Percentiles rank a stretch among this genome's conserved stretches.
phyloP scores from a whole-genome alignment of 805 yeast species.

The Starmerella geochares region DNA sequence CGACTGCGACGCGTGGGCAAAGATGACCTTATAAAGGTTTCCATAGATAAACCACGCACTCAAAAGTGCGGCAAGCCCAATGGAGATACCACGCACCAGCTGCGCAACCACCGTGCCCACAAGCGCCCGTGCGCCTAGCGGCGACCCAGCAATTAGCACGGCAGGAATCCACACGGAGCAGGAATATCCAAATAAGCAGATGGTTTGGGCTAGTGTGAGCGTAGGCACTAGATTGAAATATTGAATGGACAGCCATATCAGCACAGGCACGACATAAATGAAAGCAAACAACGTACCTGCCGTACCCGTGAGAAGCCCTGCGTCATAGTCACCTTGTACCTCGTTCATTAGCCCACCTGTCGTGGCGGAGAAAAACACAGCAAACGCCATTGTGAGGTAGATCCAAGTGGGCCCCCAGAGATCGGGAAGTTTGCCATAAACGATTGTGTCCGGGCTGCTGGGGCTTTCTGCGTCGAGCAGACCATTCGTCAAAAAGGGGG shows the following conservation, averaged over 20 bases:
- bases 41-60: constrained; percentile 31
- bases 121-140: constrained; percentile 44
- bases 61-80: constrained; percentile 45
- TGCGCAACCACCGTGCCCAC: constrained; percentile 35
- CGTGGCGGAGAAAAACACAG: constrained; percentile 66
- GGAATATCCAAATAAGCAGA: constrained; percentile 78
- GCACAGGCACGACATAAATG: constrained; percentile 53
- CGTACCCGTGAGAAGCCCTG: constrained; percentile 55
- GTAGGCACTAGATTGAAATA: constrained; percentile 46
- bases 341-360: constrained; percentile 55
- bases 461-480: constrained; percentile 22
- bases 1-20: constrained; percentile 19
- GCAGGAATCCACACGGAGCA: constrained; percentile 80
- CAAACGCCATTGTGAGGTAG: constrained; percentile 66
- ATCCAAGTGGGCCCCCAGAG: constrained; percentile 88
- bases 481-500: constrained; percentile 25
- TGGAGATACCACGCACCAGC: constrained; percentile 53
- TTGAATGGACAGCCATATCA: constrained; percentile 42
- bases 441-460: constrained; percentile 10
- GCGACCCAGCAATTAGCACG: constrained; percentile 48
- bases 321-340: constrained; percentile 46
- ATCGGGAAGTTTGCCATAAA: constrained; percentile 46
- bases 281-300: constrained; percentile 67
- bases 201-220: constrained; percentile 41
- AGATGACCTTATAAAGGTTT: constrained; percentile 33